Evolutionary conservation across 148 eudicot genomes (phyloP).

Genomic region (Vaccinium vitisidaea): DNA sequence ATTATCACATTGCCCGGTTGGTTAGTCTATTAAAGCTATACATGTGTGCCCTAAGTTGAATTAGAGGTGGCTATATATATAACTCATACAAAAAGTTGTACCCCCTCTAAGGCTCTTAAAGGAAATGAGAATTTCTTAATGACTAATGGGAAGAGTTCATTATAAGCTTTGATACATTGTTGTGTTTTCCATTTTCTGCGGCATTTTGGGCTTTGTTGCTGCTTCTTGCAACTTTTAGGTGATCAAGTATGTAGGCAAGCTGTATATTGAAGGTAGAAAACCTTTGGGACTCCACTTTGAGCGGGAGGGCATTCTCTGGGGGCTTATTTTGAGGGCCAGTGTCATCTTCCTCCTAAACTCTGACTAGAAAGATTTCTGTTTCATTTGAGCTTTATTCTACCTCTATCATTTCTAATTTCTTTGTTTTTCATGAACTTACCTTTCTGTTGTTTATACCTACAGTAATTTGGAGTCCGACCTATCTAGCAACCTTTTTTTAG

Average conservation of each 20-base stretch:
- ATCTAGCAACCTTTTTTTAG: background rate
- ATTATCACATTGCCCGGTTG: background rate
- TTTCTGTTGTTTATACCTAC: background rate
- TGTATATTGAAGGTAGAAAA: background rate
- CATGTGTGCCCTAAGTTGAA: background rate
- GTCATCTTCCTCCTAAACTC: background rate
- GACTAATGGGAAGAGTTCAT: background rate
- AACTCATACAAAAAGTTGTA: background rate
- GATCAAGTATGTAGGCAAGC: background rate
- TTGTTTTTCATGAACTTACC: background rate
- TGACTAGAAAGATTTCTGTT: background rate
- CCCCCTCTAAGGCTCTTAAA: background rate
- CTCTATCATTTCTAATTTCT: background rate
- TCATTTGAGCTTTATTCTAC: background rate
- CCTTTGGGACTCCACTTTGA: background rate
- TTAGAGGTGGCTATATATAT: background rate
- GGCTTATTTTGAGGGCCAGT: background rate
- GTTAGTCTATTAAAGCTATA: background rate
- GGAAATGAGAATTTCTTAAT: background rate
- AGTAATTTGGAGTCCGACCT: background rate
- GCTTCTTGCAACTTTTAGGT: background rate
- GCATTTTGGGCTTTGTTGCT: background rate
- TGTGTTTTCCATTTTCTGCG: background rate
- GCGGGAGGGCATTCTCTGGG: no score
- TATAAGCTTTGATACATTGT: background rate